Evolutionary conservation across 1,284 basidiomycete genomes (phyloP).

Genomic region (Malassezia brasiliensis): DNA sequence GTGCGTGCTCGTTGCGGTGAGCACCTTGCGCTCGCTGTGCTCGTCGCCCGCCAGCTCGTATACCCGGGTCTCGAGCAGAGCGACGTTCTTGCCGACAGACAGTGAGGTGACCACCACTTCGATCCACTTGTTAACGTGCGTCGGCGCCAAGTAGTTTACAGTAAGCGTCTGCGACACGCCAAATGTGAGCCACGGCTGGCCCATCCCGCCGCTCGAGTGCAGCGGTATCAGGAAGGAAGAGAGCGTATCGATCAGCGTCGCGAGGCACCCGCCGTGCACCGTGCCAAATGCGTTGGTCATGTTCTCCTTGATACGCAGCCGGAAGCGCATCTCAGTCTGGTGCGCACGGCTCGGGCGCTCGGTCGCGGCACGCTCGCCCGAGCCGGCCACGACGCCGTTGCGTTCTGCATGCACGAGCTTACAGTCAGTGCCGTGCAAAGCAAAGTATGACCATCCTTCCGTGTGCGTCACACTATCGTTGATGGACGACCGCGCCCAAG

Average conservation of each 20-base stretch:
- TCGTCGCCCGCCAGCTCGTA: constrained; percentile 13
- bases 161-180: constrained; percentile 40
- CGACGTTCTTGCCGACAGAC: constrained; percentile 28
- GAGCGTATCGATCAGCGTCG: constrained; percentile 10
- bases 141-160: constrained; percentile 35
- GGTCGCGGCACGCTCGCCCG: not conserved
- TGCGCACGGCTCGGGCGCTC: constrained; percentile 13
- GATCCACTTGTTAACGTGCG: constrained; percentile 29
- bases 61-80: constrained; percentile 28
- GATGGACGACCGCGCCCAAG: not conserved
- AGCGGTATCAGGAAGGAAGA: constrained; percentile 16
- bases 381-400: constrained; percentile 12
- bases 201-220: constrained; percentile 25
- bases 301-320: constrained; percentile 1
- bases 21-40: constrained; percentile 6
- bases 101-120: constrained; percentile 32
- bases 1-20: constrained; percentile 5
- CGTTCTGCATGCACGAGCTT: constrained; percentile 5
- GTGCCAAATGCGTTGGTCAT: constrained; percentile 14
- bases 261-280: constrained; percentile 15
- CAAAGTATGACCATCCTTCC: not conserved
- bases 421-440: not conserved
- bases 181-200: constrained; percentile 34
- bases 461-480: not conserved
- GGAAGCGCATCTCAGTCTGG: constrained; percentile 7